Evolutionary conservation across 306 rosid species (phyloP).

Genomic region (Citrullus mucosospermus): DNA sequence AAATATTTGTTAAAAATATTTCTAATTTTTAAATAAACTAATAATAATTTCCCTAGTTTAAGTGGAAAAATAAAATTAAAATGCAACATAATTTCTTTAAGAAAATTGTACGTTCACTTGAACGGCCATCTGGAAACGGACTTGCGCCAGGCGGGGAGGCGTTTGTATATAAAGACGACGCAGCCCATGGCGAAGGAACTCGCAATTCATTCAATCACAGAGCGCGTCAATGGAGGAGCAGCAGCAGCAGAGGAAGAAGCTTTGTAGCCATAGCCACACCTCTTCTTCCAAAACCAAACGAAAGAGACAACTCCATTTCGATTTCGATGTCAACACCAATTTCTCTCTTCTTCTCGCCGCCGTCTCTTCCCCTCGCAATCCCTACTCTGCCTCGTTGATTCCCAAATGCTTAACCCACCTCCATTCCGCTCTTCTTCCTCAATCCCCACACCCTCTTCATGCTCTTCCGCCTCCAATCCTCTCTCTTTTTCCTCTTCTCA

Average conservation of each 20-base stretch:
- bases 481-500: constrained; percentile 54
- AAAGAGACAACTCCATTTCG: neutral
- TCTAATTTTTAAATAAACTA: no score
- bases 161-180: neutral
- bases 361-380: constrained; percentile 15
- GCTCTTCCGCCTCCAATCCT: constrained; percentile 18
- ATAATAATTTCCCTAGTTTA: no score
- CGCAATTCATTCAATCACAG: neutral
- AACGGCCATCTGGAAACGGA: neutral
- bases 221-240: neutral
- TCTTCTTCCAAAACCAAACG: neutral
- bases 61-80: no score
- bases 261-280: neutral
- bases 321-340: constrained; percentile 13
- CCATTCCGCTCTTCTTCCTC: constrained; percentile 22
- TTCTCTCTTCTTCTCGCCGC: constrained; percentile 44
- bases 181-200: neutral
- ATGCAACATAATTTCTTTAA: no score
- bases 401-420: constrained; percentile 36
- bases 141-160: neutral
- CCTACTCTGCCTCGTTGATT: constrained; percentile 25
- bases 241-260: neutral
- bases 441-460: constrained; percentile 10
- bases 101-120: no score
- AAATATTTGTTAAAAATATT: no score